These are phyloP conservation scores for Anaeromyces robustus DNA, from an alignment of 192 early-diverging fungal genomes.

Conservation along the genomic window DNA sequence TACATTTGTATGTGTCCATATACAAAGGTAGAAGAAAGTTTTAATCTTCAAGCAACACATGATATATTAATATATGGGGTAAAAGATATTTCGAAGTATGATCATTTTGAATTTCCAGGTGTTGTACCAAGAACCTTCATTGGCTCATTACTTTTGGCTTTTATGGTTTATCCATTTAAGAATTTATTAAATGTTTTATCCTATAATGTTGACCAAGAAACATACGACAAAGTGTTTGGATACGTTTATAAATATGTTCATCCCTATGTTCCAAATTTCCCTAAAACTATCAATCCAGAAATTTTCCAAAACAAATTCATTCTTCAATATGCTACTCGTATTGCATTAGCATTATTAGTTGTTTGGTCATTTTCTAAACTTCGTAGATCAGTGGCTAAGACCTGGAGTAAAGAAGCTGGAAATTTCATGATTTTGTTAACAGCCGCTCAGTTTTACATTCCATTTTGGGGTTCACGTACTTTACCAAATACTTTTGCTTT, in stretches of 20 bases:
- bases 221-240: not conserved
- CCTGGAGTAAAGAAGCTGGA: constrained; percentile 40
- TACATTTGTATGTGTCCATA: constrained; percentile 38
- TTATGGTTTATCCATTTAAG: constrained; percentile 26
- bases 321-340: constrained; percentile 11
- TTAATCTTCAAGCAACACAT: constrained; percentile 84
- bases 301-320: not conserved
- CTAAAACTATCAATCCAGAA: not conserved
- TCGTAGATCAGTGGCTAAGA: constrained; percentile 21
- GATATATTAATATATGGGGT: constrained; percentile 57
- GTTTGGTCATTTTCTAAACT: constrained; percentile 30
- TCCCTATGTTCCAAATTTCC: not conserved
- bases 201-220: not conserved
- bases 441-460: constrained; percentile 66
- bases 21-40: constrained; percentile 96
- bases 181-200: constrained; percentile 3
- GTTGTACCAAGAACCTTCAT: constrained; percentile 90
- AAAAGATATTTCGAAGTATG: constrained; percentile 28
- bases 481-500: constrained; percentile 80
- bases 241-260: not conserved
- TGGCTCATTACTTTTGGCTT: constrained; percentile 54
- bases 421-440: constrained; percentile 31
- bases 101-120: constrained; percentile 84
- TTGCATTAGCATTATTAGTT: constrained; percentile 30
- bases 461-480: constrained; percentile 76